Evolutionary conservation across 1,284 basidiomycete species (phyloP), one percentile per base, ranked within the genome.

Genomic region (Leccinum laetum): DNA sequence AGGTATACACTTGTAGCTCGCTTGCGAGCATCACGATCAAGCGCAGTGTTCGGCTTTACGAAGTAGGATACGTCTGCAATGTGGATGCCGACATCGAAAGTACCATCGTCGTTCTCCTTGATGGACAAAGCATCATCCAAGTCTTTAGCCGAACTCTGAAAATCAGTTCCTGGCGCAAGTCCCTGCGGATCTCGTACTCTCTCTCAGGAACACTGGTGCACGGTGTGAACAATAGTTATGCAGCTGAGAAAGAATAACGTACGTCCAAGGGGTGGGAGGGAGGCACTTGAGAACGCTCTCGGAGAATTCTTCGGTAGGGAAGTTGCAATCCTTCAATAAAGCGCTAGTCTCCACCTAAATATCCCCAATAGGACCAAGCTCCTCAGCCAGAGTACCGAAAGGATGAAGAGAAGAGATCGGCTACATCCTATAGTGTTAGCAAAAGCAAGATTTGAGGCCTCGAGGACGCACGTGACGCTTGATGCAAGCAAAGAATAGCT

Each of bases 341-440:
- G 98, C 98, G 70, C 94, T 96, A 1, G 97, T 99, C 80, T 99
- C 97, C 8, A 98, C 96, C 79, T 99, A 96, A 61, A 96, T 91
- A 71, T 99, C 94, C 53, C 98, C 98, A 69, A 99, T 99, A n/a
- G 95, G 92, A 49, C 98, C 98, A 59, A 99, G 88, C 78, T 99
- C 96, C 77, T 99, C 98, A 46, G 99, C 97, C 46, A 99, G 83
- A 39, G 97, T 98, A 67, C 98, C 98, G 78, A 99, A 99, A 18
- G 98, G 98, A 85, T 99, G 98, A 44, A 99, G 86, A 61, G 96
- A 98, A 71, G 95, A 98, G 76, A 95, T 95, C 59, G 92, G 91
- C 91, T 93, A 70, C 52, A 67, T 18, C 65, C 35, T 56, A 61
- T 66, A 68, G 61, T 3, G 41, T 78, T 24, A 76, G 44, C 4